phyloP scores from a whole-genome alignment of 1,139 yeast species.

The Eremothecium cymbalariae region DNA sequence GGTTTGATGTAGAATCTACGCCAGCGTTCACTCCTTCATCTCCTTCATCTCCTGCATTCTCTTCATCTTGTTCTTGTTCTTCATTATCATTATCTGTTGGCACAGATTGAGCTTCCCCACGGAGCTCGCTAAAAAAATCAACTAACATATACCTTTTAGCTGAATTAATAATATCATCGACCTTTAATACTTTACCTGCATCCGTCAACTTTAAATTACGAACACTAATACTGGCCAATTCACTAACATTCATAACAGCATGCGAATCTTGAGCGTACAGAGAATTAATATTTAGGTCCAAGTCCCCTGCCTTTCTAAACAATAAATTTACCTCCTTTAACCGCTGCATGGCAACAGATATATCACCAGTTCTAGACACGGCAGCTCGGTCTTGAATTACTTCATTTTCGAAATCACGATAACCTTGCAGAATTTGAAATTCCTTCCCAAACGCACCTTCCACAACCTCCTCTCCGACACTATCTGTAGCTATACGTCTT shows the following conservation, averaged over 20 bases:
- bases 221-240: constrained; percentile 47
- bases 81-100: constrained; percentile 16
- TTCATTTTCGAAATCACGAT: constrained; percentile 31
- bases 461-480: no score
- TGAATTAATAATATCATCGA: constrained; percentile 40
- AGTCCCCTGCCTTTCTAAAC: constrained; percentile 32
- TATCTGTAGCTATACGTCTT: no score
- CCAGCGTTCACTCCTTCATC: constrained; percentile 5
- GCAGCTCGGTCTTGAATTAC: constrained; percentile 34
- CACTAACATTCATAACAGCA: constrained; percentile 38
- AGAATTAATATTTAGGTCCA: constrained; percentile 30
- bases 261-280: constrained; percentile 42
- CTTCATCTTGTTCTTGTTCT: constrained; percentile 16
- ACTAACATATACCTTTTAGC: constrained; percentile 36
- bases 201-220: constrained; percentile 50
- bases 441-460: constrained; percentile 15
- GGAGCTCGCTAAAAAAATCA: constrained; percentile 22
- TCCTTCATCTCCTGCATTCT: constrained; percentile 13
- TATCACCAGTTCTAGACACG: constrained; percentile 39
- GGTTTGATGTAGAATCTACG: constrained; percentile 11
- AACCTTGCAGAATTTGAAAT: constrained; percentile 30
- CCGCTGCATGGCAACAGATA: constrained; percentile 32
- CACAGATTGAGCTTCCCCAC: constrained; percentile 5
- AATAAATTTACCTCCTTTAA: constrained; percentile 34
- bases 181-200: constrained; percentile 41